phyloP scores from a whole-genome alignment of 345 rosid species.

The Lagerstroemia speciosa region DNA sequence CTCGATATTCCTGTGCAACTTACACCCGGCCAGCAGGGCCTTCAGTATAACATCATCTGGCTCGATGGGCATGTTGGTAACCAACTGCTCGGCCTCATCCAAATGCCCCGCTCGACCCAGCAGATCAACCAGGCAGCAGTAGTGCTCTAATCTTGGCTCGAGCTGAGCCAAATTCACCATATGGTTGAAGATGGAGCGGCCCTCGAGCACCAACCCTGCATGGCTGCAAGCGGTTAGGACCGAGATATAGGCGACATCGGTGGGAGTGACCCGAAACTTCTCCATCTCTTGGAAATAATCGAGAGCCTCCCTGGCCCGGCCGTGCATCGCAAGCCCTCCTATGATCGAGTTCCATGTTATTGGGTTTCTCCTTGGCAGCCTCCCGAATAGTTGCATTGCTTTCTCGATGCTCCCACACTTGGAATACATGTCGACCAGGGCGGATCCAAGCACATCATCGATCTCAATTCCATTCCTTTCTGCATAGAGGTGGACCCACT shows the following conservation, averaged over 20 bases:
- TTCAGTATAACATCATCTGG: slow-evolving; percentile 63
- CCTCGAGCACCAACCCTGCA: slow-evolving; percentile 55
- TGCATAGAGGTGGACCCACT: slow-evolving; percentile 64
- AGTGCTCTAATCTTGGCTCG: slow-evolving; percentile 65
- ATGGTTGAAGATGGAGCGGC: slow-evolving; percentile 35
- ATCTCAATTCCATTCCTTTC: slow-evolving; percentile 32
- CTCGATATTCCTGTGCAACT: slow-evolving; percentile 43
- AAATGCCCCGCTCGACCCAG: slow-evolving; percentile 52
- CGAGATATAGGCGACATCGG: slow-evolving; percentile 48
- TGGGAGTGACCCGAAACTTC: slow-evolving; percentile 26
- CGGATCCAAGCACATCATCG: slow-evolving; percentile 59
- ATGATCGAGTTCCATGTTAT: slow-evolving; percentile 62
- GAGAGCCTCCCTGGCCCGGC: slow-evolving; percentile 47
- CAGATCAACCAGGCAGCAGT: slow-evolving; percentile 69
- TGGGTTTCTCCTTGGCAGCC: slow-evolving; percentile 32
- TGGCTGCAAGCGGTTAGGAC: slow-evolving; percentile 62
- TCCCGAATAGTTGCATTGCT: slow-evolving; percentile 47
- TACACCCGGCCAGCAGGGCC: slow-evolving; percentile 58
- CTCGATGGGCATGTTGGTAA: slow-evolving; percentile 43
- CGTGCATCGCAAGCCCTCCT: slow-evolving; percentile 60
- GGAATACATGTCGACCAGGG: slow-evolving; percentile 67
- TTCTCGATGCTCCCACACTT: slow-evolving; percentile 64
- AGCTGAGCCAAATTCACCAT: slow-evolving; percentile 43
- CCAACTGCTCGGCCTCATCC: slow-evolving; percentile 54
- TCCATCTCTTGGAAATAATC: slow-evolving; percentile 41